phyloP scores from a whole-genome alignment of 2,329 filamentous ascomycete species.

The Ophiostoma sp. region DNA sequence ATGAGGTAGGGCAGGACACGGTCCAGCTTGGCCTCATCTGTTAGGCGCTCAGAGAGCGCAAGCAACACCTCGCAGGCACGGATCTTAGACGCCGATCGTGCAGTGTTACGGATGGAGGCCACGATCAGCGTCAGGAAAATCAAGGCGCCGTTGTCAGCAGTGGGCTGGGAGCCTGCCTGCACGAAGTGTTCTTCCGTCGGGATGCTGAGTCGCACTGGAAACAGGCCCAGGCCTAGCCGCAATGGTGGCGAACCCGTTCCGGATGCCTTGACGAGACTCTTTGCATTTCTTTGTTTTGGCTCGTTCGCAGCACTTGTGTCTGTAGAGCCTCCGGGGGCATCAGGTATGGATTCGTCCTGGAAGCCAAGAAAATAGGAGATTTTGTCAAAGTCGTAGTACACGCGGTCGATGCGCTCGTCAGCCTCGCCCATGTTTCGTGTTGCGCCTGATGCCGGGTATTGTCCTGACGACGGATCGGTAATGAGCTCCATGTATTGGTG shows the following conservation, averaged over 20 bases:
- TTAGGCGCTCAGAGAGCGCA: slow-evolving; percentile 83
- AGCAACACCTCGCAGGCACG: slow-evolving; percentile 86
- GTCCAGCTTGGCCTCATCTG: slow-evolving; percentile 93
- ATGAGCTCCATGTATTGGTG: slow-evolving; percentile 97
- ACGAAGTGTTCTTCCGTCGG: slow-evolving; percentile 74
- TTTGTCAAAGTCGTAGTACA: slow-evolving; percentile 95
- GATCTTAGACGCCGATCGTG: slow-evolving; percentile 77
- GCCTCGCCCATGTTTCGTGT: slow-evolving; percentile 73
- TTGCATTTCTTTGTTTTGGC: not conserved
- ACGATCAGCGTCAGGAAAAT: slow-evolving; percentile 88
- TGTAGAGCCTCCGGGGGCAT: not conserved
- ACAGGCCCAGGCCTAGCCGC: slow-evolving; percentile 54
- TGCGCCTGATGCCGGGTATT: slow-evolving; percentile 62
- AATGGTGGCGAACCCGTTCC: slow-evolving; percentile 30
- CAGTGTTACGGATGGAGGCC: slow-evolving; percentile 82
- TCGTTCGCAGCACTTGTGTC: not conserved
- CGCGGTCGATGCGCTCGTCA: slow-evolving; percentile 87
- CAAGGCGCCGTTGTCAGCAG: slow-evolving; percentile 79
- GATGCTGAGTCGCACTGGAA: slow-evolving; percentile 79
- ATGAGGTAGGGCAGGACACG: slow-evolving; percentile 87
- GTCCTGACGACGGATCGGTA: slow-evolving; percentile 80
- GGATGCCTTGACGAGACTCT: slow-evolving; percentile 25
- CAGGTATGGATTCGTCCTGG: slow-evolving; percentile 38
- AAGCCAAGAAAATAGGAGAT: slow-evolving; percentile 91
- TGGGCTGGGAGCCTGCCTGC: slow-evolving; percentile 53